A percentile compares a stretch with the other conserved stretches of the same genome.
phyloP scores from a whole-genome alignment of 768 basidiomycete genomes.

The Exsudoporus frostii region DNA sequence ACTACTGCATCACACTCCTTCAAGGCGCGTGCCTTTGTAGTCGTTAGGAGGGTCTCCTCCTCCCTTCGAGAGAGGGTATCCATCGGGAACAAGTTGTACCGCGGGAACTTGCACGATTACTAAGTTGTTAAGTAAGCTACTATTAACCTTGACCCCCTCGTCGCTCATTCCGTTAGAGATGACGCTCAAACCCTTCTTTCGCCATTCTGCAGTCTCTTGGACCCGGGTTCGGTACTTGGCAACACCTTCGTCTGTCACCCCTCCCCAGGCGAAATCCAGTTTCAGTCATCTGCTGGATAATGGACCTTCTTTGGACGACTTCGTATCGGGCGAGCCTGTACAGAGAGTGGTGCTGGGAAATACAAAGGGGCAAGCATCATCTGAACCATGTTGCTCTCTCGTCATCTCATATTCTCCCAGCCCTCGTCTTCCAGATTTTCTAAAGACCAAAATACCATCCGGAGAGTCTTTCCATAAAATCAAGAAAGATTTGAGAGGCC shows the following conservation, averaged over 20 bases:
- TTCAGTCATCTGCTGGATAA: constrained; percentile 54
- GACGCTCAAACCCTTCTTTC: constrained; percentile 13
- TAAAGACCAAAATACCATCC: constrained; percentile 91
- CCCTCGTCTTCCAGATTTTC: constrained; percentile 79
- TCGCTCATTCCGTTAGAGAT: constrained; percentile 1
- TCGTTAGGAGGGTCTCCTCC: constrained; percentile 81
- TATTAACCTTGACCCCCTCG: neutral
- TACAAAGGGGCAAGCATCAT: constrained; percentile 52
- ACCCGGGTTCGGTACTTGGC: constrained; percentile 42
- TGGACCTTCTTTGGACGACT: constrained; percentile 80
- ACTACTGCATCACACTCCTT: constrained; percentile 75
- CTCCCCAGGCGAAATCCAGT: constrained; percentile 33
- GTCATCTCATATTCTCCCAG: constrained; percentile 36
- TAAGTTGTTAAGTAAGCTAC: neutral
- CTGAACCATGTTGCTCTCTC: neutral
- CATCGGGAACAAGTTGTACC: constrained; percentile 42
- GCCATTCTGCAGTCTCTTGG: constrained; percentile 4
- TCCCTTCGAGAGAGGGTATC: constrained; percentile 83
- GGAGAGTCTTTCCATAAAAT: constrained; percentile 87
- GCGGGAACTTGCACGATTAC: constrained; percentile 11
- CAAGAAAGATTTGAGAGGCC: constrained; percentile 90
- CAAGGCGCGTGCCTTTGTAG: constrained; percentile 75
- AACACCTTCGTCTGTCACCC: constrained; percentile 37
- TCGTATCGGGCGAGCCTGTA: constrained; percentile 56
- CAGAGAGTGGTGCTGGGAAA: constrained; percentile 72